Conservation (phyloP, 108 stramenopile genomes). For the Cyclostephanos invisitatus region DNA sequence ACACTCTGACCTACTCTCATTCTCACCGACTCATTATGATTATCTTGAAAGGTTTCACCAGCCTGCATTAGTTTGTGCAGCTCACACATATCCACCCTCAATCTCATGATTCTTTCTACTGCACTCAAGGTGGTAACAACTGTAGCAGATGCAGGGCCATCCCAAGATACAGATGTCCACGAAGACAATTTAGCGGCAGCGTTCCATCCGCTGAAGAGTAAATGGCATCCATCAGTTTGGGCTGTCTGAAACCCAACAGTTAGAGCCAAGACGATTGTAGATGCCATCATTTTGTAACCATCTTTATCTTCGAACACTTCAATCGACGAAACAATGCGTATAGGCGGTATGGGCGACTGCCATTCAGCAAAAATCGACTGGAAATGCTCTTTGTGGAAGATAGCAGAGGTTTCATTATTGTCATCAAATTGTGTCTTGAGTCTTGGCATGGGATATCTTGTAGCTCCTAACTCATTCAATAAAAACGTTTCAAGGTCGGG, state of each 20-base stretch:
- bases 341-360: slow-evolving; percentile 57
- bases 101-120: slow-evolving; percentile 23
- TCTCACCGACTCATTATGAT: slow-evolving; percentile 16
- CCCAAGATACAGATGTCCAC: slow-evolving; percentile 34
- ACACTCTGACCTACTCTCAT: slow-evolving; percentile 10
- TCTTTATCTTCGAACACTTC: slow-evolving; percentile 10
- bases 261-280: slow-evolving; percentile 46
- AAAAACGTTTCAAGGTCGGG: slow-evolving; percentile 19
- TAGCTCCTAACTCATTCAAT: slow-evolving; percentile 32
- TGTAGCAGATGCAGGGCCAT: slow-evolving; percentile 23
- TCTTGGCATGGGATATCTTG: slow-evolving; percentile 39
- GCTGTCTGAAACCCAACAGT: slow-evolving; percentile 56
- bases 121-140: slow-evolving; percentile 9
- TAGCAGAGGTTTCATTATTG: neutral
- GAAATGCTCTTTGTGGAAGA: slow-evolving; percentile 33
- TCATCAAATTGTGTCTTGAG: neutral
- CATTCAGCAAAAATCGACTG: slow-evolving; percentile 69
- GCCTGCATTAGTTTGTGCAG: slow-evolving; percentile 29
- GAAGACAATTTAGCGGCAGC: slow-evolving; percentile 53
- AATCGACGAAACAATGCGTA: neutral
- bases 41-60: slow-evolving; percentile 11
- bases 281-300: slow-evolving; percentile 22
- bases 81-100: slow-evolving; percentile 48
- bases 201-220: slow-evolving; percentile 81
- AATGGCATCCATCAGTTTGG: slow-evolving; percentile 54